These are phyloP conservation scores for Parvularia atlantis DNA, from an alignment of 78 protist species.

Conservation along the genomic window DNA sequence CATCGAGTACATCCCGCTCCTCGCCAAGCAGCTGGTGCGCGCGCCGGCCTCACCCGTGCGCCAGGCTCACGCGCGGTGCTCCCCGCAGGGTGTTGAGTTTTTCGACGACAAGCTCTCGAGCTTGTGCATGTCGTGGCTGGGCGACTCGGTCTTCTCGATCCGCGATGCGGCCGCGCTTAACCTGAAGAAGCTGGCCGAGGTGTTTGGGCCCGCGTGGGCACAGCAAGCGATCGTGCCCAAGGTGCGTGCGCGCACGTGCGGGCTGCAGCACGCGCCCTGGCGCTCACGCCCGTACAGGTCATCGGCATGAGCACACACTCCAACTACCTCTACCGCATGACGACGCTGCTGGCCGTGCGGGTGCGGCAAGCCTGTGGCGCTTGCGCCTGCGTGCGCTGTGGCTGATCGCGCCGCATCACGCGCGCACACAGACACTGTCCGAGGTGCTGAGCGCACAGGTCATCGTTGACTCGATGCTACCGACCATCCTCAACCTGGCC, in stretches of 20 bases:
- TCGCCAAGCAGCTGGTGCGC: constrained; percentile 52
- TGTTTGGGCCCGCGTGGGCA: constrained; percentile 86
- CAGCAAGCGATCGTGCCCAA: constrained; percentile 54
- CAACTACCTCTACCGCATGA: constrained; percentile 84
- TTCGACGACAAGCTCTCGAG: constrained; percentile 67
- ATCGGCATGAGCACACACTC: constrained; percentile 39
- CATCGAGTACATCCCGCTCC: constrained; percentile 76
- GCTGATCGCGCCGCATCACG: neutral
- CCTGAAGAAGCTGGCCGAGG: constrained; percentile 46
- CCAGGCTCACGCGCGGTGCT: neutral
- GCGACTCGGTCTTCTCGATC: constrained; percentile 74
- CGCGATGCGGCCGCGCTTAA: constrained; percentile 75
- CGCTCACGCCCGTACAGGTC: too few relatives aligned
- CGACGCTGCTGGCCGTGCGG: constrained; percentile 61
- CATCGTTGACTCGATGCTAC: neutral
- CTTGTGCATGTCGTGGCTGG: constrained; percentile 77
- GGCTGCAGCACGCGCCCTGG: too few relatives aligned
- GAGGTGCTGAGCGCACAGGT: neutral
- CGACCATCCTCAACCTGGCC: constrained; percentile 36
- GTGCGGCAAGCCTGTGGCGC: constrained; percentile 6
- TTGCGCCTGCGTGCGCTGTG: neutral
- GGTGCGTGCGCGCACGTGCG: too few relatives aligned
- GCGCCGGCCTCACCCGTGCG: too few relatives aligned
- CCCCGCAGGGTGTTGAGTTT: constrained; percentile 51
- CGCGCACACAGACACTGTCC: neutral